Conservation (phyloP, 495 filamentous ascomycete species). For the Penicillium alfredii region DNA sequence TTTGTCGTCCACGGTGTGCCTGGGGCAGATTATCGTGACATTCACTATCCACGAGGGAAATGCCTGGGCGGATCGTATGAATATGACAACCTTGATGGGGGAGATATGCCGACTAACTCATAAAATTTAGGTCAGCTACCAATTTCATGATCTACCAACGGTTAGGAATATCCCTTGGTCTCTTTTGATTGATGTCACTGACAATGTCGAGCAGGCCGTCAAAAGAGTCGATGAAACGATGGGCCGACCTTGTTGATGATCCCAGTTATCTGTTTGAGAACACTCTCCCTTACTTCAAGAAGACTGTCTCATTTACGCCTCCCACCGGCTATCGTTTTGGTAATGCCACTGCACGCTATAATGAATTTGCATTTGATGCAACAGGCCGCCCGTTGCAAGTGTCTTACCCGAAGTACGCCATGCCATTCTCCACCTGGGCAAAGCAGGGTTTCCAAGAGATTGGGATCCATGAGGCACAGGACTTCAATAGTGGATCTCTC, state of each 20-base stretch:
- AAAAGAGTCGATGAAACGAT: conserved; percentile 32
- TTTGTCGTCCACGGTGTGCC: conserved; percentile 28
- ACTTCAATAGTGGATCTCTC: conserved; percentile 28
- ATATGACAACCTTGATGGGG: too few species aligned
- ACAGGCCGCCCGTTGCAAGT: conserved; percentile 29
- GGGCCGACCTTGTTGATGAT: conserved; percentile 45
- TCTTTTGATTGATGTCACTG: conserved; percentile 1
- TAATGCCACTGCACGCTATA: conserved; percentile 20
- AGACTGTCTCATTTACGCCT: conserved; percentile 28
- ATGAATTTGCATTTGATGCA: conserved; percentile 20
- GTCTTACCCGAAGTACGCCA: conserved; percentile 25
- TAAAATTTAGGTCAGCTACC: conserved; percentile 19
- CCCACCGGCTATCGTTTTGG: conserved; percentile 12
- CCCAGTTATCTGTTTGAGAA: conserved; percentile 38
- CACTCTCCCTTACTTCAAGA: conserved; percentile 37
- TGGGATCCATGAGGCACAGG: conserved; percentile 22
- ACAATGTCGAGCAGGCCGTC: conserved; percentile 26
- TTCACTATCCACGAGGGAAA: conserved; percentile 38
- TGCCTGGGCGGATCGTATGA: conserved; percentile 38
- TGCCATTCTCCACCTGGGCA: conserved; percentile 31
- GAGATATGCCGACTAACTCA: too few species aligned
- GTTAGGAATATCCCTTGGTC: conserved; percentile 9
- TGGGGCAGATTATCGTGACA: conserved; percentile 29
- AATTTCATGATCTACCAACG: conserved; percentile 38
- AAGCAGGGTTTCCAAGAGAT: conserved; percentile 20